phyloP scores from a whole-genome alignment of 352 stramenopile genomes.

The Globisporangium recalcitrans region DNA sequence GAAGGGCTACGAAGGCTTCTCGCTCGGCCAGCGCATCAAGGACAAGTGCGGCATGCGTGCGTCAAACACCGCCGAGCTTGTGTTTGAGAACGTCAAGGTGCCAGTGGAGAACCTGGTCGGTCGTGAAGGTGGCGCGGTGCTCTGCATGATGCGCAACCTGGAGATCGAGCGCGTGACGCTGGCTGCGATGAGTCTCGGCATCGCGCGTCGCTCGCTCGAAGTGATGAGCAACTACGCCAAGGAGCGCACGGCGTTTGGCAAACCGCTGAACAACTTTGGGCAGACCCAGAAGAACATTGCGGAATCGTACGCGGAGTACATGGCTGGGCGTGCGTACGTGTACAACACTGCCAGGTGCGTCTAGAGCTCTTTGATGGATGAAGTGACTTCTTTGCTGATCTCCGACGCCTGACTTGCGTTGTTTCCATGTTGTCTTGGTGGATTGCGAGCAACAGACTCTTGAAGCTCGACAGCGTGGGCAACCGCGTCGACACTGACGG shows the following conservation, averaged over 20 bases:
- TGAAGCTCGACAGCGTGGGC: constrained; percentile 93
- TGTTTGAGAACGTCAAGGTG: constrained; percentile 97
- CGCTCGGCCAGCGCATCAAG: constrained; percentile 96
- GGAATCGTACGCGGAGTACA: constrained; percentile 98
- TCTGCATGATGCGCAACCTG: constrained; percentile 96
- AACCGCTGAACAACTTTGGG: constrained; percentile 86
- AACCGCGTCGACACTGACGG: constrained; percentile 98
- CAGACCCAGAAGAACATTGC: constrained; percentile 97
- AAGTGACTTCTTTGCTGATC: not conserved
- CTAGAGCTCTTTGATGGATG: not conserved
- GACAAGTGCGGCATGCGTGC: constrained; percentile 98
- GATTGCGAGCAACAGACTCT: constrained; percentile 38
- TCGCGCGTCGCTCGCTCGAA: constrained; percentile 95
- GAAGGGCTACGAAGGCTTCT: constrained; percentile 95
- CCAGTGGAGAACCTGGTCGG: constrained; percentile 92
- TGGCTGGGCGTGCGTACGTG: constrained; percentile 94
- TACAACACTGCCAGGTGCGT: constrained; percentile 91
- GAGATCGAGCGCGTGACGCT: constrained; percentile 98
- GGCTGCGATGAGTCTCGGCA: constrained; percentile 95
- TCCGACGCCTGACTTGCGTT: not conserved
- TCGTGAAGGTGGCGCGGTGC: constrained; percentile 60
- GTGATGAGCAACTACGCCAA: constrained; percentile 95
- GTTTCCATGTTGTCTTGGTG: not conserved
- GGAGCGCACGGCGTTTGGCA: constrained; percentile 94
- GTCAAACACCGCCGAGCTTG: constrained; percentile 96